Conservation (phyloP, 352 stramenopile genomes). For the Peronospora farinosa region DNA sequence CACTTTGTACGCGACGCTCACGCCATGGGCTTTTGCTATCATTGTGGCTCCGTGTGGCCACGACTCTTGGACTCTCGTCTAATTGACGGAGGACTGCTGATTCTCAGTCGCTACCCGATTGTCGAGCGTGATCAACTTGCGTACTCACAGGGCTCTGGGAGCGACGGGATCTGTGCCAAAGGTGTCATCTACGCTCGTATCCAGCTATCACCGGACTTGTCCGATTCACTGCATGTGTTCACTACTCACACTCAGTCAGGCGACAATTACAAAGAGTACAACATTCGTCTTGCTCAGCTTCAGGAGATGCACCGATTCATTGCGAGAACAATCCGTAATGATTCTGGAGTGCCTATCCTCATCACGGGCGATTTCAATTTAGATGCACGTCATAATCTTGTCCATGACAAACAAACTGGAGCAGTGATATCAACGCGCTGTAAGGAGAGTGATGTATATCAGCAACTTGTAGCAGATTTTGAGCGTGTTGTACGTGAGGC, state of each 20-base stretch:
- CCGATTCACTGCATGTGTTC: constrained; percentile 76
- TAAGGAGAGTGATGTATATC: constrained; percentile 55
- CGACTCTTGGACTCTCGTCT: constrained; percentile 40
- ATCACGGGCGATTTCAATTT: constrained; percentile 80
- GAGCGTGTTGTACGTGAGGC: constrained; percentile 33
- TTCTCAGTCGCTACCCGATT: constrained; percentile 80
- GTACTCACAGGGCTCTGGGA: constrained; percentile 53
- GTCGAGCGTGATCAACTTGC: constrained; percentile 55
- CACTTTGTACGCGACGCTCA: constrained; percentile 49
- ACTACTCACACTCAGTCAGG: constrained; percentile 81
- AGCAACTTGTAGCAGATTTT: constrained; percentile 46
- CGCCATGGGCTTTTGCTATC: constrained; percentile 61
- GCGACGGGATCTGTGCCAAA: constrained; percentile 68
- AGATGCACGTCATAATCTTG: constrained; percentile 65
- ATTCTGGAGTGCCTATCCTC: constrained; percentile 51
- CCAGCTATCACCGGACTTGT: constrained; percentile 59
- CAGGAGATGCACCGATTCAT: constrained; percentile 64
- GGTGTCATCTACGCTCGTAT: constrained; percentile 71
- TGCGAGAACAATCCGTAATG: constrained; percentile 35
- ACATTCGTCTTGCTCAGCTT: constrained; percentile 54
- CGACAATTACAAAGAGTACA: constrained; percentile 39
- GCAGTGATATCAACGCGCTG: constrained; percentile 33
- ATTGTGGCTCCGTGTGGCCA: constrained; percentile 71
- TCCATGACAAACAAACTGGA: constrained; percentile 30
- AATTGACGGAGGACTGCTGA: constrained; percentile 71